phyloP scores from a whole-genome alignment of 306 rosid species.

The Corylus heterophylla region DNA sequence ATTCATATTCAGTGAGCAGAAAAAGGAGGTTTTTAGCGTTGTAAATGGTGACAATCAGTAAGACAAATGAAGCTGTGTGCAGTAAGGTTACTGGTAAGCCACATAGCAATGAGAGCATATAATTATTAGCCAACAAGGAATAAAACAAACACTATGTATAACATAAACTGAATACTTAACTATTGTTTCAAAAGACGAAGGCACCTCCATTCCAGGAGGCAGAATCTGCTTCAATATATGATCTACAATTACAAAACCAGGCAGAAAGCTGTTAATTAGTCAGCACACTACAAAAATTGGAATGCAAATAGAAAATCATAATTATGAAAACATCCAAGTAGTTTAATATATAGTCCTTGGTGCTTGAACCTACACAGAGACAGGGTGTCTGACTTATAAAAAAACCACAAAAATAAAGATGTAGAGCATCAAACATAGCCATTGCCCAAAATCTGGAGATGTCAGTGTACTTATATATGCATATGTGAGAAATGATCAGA shows the following conservation, averaged over 20 bases:
- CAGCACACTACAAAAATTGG: background rate
- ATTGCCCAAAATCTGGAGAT: background rate
- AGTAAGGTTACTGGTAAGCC: background rate
- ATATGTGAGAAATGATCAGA: background rate
- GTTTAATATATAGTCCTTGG: conserved; percentile 1
- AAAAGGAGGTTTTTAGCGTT: conserved; percentile 20
- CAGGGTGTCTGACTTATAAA: background rate
- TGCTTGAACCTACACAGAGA: background rate
- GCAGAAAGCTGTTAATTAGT: conserved; percentile 7
- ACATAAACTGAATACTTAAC: conserved; percentile 64
- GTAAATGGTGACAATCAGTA: background rate
- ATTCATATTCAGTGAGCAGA: conserved; percentile 28
- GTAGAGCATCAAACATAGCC: background rate
- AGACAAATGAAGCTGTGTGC: conserved; percentile 1
- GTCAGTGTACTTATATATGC: background rate
- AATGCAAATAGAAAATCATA: conserved; percentile 19
- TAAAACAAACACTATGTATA: background rate
- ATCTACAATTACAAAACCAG: conserved; percentile 50
- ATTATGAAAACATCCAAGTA: background rate
- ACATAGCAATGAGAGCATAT: background rate
- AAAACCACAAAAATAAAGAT: background rate
- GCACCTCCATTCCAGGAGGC: conserved; percentile 80
- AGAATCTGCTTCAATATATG: conserved; percentile 86
- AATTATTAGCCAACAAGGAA: background rate
- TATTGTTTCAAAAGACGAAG: conserved; percentile 93